Evolutionary conservation across 176 grass and related monocot species (phyloP).

Genomic region (Eremochloa ophiuroides): DNA sequence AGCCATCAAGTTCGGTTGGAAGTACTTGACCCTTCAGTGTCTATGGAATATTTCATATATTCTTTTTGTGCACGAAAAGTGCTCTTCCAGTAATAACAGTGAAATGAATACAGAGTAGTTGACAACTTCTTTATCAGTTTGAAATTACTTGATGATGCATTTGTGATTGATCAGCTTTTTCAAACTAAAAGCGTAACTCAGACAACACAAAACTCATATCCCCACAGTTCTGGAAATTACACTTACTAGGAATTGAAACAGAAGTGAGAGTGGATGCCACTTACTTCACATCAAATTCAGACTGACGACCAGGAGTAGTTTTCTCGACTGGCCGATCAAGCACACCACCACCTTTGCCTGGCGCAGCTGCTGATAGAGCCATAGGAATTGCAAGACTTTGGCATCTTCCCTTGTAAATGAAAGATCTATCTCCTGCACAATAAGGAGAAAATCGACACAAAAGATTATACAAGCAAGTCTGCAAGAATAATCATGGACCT

Average conservation of each 20-base stretch:
- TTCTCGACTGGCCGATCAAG: slow-evolving; percentile 90
- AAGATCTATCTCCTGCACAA: slow-evolving; percentile 58
- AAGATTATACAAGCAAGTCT: background rate
- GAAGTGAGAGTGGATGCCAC: background rate
- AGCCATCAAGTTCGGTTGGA: background rate
- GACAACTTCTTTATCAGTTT: slow-evolving; percentile 5
- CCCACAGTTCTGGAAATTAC: background rate
- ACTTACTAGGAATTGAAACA: background rate
- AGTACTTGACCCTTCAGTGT: background rate
- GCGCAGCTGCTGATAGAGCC: slow-evolving; percentile 49
- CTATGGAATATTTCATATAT: background rate
- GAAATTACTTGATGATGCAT: background rate
- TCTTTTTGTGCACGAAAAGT: background rate
- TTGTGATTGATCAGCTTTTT: background rate
- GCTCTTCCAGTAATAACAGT: background rate
- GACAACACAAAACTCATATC: background rate
- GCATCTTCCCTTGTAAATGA: slow-evolving; percentile 38
- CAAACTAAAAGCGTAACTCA: background rate
- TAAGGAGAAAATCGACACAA: slow-evolving; percentile 6
- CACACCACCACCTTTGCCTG: slow-evolving; percentile 86
- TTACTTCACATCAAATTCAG: slow-evolving; percentile 87
- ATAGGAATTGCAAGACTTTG: slow-evolving; percentile 43
- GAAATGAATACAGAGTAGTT: background rate
- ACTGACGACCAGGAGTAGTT: slow-evolving; percentile 76
- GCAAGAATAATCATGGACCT: background rate